phyloP scores from a whole-genome alignment of 169 alveolate genomes.

The Amoebophrya sp. region DNA sequence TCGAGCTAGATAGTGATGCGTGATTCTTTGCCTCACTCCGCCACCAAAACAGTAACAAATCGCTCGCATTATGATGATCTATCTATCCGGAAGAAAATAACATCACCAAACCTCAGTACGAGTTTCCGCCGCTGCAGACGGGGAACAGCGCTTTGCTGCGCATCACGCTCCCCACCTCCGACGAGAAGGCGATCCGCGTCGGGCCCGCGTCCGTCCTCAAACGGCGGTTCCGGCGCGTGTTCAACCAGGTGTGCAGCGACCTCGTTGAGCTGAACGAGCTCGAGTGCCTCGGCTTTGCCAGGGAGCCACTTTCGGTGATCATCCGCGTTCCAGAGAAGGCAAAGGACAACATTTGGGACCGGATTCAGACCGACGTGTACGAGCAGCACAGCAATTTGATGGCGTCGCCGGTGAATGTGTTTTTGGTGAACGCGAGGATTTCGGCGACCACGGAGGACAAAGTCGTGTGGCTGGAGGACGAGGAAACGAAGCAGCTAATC shows the following conservation, averaged over 20 bases:
- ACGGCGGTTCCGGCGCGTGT: background rate
- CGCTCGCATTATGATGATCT: too few relatives aligned
- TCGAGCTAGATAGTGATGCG: too few relatives aligned
- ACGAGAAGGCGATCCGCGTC: background rate
- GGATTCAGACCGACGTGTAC: background rate
- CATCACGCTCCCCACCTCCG: background rate
- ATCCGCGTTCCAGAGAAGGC: background rate
- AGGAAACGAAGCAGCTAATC: too few relatives aligned
- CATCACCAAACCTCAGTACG: too few relatives aligned
- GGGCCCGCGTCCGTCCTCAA: background rate
- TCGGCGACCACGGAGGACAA: background rate
- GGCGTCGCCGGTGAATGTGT: background rate
- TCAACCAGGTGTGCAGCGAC: background rate
- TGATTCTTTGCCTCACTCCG: too few relatives aligned
- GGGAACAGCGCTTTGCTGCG: background rate
- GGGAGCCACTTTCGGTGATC: background rate
- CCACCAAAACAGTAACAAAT: too few relatives aligned
- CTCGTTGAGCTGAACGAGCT: background rate
- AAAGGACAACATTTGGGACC: background rate
- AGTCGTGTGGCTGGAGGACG: background rate
- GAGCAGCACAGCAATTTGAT: background rate
- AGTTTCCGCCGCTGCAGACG: background rate
- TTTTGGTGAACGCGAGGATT: background rate
- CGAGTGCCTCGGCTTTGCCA: background rate
- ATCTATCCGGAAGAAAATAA: too few relatives aligned